These are phyloP conservation scores for Lizonia empirigonia DNA, from an alignment of 2,329 filamentous ascomycete genomes.

Conservation along the genomic window DNA sequence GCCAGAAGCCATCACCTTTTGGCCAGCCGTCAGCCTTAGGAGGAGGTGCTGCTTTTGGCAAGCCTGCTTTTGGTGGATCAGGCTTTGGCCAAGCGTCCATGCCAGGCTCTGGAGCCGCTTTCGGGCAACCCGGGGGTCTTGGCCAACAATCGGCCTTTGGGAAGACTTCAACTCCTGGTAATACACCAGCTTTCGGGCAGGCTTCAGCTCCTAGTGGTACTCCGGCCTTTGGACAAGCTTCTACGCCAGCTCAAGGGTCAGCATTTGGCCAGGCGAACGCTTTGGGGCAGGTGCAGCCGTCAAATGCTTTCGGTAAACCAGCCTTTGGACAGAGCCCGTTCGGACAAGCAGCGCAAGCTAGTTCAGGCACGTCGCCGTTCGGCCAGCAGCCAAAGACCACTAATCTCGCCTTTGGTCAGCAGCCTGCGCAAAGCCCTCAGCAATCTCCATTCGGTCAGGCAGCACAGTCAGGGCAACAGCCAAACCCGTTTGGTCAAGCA, in stretches of 20 bases:
- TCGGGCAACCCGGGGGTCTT: conserved; percentile 22
- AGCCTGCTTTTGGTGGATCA: conserved; percentile 32
- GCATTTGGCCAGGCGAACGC: conserved; percentile 42
- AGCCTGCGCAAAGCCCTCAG: conserved; percentile 22
- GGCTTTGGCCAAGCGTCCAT: conserved; percentile 51
- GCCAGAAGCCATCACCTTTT: conserved; percentile 44
- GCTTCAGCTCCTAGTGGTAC: conserved; percentile 34
- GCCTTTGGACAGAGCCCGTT: conserved; percentile 48
- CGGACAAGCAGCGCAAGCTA: conserved; percentile 51
- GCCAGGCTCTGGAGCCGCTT: conserved; percentile 29
- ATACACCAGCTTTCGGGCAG: conserved; percentile 47
- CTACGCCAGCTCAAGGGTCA: conserved; percentile 34
- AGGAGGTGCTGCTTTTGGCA: conserved; percentile 46
- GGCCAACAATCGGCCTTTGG: conserved; percentile 45
- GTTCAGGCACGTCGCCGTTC: conserved; percentile 39
- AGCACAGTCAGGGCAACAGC: conserved; percentile 18
- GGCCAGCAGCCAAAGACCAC: conserved; percentile 40
- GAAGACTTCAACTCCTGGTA: conserved; percentile 36
- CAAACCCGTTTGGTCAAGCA: conserved; percentile 29
- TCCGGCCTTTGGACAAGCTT: conserved; percentile 46
- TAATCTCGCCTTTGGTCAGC: conserved; percentile 38
- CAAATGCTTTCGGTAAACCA: conserved; percentile 52
- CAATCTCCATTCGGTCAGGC: conserved; percentile 31
- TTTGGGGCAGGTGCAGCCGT: conserved; percentile 26
- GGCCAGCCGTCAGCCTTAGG: conserved; percentile 46